Base-by-base conservation (phyloP, 306 rosid species). In the Cicer yamashitae region DNA sequence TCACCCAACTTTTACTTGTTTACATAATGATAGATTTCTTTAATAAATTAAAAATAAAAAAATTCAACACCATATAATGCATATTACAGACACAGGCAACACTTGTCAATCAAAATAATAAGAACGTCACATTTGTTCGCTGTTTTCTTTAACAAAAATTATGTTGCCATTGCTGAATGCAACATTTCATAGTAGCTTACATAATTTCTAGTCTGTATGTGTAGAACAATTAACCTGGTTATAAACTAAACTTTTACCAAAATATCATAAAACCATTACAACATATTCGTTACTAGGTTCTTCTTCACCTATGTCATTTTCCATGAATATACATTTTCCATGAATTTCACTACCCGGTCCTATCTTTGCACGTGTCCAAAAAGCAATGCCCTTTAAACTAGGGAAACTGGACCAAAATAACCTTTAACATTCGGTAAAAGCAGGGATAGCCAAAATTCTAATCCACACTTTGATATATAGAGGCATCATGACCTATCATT, bases 401-500 rank as follows among this genome's bases (percentile, higher is more conserved):
- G 69, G 76, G 71, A 52, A 80, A 74, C 45, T 11, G 41, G 52
- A 62, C 64, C 77, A 71, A 82, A 81, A 76, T 69, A 70, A 76
- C 62, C 57, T 71, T 45, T 41, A 39, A 45, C 58, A 25, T n/a
- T 40, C 67, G 41, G 71, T 50, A 12, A 8, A 34, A 61, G 60
- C 40, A 20, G 15, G 57, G 1, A 44, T 17, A 40, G 37, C 60
- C 41, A 44, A 60, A 72, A 54, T 13, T 62, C 75, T 81, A 77
- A 40, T 54, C 76, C 7, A 13, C 82, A 25, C 53, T 46, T 37
- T 5, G 77, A 12, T 77, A 80, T 7, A 18, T 8, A 57, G 37
- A 79, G 46, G 84, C 78, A 46, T 86, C 89, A 48, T 83, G 88
- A 30, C 71, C 85, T 37, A 88, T 88, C 89, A 90, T 78, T 62